These are phyloP conservation scores for Paramecium caudatum DNA, from an alignment of 73 alveolate genomes.

Conservation along the genomic window DNA sequence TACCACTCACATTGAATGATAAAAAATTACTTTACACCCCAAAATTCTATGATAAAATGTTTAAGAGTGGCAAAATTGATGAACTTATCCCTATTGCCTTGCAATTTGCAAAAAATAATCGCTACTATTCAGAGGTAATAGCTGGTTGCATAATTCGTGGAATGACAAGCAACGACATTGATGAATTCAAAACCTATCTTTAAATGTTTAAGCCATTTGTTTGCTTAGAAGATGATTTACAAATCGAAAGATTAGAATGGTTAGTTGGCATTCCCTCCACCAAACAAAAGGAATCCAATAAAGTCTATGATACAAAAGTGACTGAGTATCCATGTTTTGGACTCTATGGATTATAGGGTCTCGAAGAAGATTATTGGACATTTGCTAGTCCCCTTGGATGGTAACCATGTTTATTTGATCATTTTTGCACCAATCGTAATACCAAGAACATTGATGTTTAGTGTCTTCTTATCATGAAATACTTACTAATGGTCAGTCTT, in stretches of 20 bases:
- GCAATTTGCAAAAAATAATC: slow-evolving; percentile 29
- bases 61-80: slow-evolving; percentile 11
- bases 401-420: neutral
- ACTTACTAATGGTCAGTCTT: neutral
- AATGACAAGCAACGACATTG: neutral
- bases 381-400: slow-evolving; percentile 57
- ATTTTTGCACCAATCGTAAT: neutral
- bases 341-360: slow-evolving; percentile 7
- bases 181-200: slow-evolving; percentile 20
- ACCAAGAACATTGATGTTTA: slow-evolving; percentile 3
- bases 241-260: slow-evolving; percentile 51
- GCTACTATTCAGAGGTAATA: slow-evolving; percentile 36
- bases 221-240: neutral
- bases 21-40: slow-evolving; percentile 29
- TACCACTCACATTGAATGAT: slow-evolving; percentile 7
- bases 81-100: slow-evolving; percentile 1
- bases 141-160: slow-evolving; percentile 57
- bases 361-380: slow-evolving; percentile 54
- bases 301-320: neutral
- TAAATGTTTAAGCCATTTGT: neutral
- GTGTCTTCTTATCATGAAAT: slow-evolving; percentile 30
- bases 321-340: slow-evolving; percentile 34
- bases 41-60: slow-evolving; percentile 49
- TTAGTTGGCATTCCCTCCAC: slow-evolving; percentile 9
- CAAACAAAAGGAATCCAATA: neutral